Evolutionary conservation across 2,329 filamentous ascomycete genomes (phyloP).

Genomic region (Metarhizium rileyi): DNA sequence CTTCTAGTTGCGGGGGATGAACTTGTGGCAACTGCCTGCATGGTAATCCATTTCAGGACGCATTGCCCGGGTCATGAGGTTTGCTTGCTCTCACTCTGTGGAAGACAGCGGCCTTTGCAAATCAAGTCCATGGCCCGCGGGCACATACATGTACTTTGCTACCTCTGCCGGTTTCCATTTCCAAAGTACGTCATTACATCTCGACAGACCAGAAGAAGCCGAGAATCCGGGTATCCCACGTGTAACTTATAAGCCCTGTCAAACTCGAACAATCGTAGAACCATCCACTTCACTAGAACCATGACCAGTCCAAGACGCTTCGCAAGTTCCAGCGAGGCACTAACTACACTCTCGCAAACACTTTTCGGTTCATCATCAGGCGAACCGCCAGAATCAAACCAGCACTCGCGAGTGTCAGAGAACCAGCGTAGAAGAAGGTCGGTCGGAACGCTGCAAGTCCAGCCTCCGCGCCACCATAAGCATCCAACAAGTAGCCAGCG

Average conservation of each 20-base stretch:
- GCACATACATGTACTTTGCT: too few species aligned
- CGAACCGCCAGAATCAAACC: not conserved
- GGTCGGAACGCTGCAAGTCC: not conserved
- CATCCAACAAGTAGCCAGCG: not conserved
- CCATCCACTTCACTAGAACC: too few species aligned
- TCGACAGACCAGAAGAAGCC: too few species aligned
- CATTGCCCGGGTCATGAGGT: not conserved
- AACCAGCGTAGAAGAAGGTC: not conserved
- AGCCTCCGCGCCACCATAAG: not conserved
- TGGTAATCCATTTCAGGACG: not conserved
- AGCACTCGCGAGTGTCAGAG: not conserved
- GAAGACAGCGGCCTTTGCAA: too few species aligned
- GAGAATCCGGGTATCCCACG: too few species aligned
- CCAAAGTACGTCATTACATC: too few species aligned
- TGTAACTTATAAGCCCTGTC: too few species aligned
- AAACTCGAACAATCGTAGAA: too few species aligned
- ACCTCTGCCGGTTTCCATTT: too few species aligned
- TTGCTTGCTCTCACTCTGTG: too few species aligned
- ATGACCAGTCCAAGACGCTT: too few species aligned
- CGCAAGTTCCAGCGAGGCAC: not conserved
- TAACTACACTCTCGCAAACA: not conserved
- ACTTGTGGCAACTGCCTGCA: not conserved
- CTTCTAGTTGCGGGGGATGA: not conserved
- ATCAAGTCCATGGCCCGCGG: too few species aligned
- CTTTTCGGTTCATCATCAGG: not conserved